Percentiles rank a stretch among this genome's conserved stretches.
phyloP scores from a whole-genome alignment of 768 basidiomycete species.

The Mycena venus region DNA sequence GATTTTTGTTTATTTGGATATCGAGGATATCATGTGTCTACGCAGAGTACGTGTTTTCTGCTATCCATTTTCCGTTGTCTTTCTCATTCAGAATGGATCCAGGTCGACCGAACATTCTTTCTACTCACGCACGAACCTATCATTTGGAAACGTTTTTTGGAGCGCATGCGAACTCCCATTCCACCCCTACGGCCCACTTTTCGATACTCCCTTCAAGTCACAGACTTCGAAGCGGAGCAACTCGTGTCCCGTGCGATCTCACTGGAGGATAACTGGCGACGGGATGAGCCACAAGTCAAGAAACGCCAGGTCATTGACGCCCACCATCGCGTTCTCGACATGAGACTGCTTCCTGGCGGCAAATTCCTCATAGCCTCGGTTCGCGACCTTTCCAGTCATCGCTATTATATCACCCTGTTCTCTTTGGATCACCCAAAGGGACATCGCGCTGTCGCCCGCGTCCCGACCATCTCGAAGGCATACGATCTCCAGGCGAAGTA shows the following conservation, averaged over 20 bases:
- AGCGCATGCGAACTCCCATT: slow-evolving; percentile 65
- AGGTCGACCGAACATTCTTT: slow-evolving; percentile 74
- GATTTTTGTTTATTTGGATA: slow-evolving; percentile 55
- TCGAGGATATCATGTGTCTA: slow-evolving; percentile 64
- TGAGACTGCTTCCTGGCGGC: slow-evolving; percentile 75
- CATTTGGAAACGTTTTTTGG: slow-evolving; percentile 78
- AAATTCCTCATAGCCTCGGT: slow-evolving; percentile 77
- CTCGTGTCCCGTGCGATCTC: slow-evolving; percentile 72
- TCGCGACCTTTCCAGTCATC: slow-evolving; percentile 55
- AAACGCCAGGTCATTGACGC: slow-evolving; percentile 41
- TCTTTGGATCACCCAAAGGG: slow-evolving; percentile 67
- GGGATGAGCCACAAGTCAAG: slow-evolving; percentile 50
- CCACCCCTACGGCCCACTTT: slow-evolving; percentile 73
- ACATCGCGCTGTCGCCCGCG: slow-evolving; percentile 61
- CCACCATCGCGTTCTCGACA: slow-evolving; percentile 59
- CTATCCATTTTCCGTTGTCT: not conserved
- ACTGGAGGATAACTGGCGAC: slow-evolving; percentile 72
- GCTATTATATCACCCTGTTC: slow-evolving; percentile 67
- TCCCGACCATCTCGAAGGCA: slow-evolving; percentile 63
- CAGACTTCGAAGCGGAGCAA: slow-evolving; percentile 65
- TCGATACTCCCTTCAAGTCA: slow-evolving; percentile 53
- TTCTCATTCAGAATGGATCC: not conserved
- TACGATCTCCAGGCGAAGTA: slow-evolving; percentile 74
- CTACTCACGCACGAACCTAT: slow-evolving; percentile 75
- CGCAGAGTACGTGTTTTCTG: slow-evolving; percentile 52